Base-by-base conservation (phyloP, 2,329 filamentous ascomycete species). In the Domatiomyces globalis region DNA sequence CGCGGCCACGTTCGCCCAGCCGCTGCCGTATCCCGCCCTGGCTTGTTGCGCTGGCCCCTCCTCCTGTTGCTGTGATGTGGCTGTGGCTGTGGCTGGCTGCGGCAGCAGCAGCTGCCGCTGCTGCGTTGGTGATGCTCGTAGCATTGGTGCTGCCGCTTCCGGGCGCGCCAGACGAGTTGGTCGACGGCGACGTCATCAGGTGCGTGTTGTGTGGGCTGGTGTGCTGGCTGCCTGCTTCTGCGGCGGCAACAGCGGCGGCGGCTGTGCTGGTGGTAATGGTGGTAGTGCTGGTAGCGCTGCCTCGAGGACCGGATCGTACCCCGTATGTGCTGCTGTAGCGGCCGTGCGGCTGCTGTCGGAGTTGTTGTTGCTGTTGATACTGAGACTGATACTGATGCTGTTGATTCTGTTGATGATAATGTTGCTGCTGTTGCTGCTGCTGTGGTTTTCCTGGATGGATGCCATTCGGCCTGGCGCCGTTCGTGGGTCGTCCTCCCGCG, bases 1-100 rank as follows among this genome's bases (percentile, higher is more conserved):
- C 83, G 29, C 72, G 69, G 5, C 74, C 71, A 10, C 69, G 64
- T 53, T 74, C 71, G 10, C 62, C 71, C 33, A 61, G 64, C 49
- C 49, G 56, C 54, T 54, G 54, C 50, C 54, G 56, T 45, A 56
- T 54, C 22, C 44, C 55, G 43, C 51, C 55, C 58, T 27, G 54
- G 51, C 49, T 62, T 60, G 12, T 39, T 2, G 4, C 39, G 49
- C 52, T 42, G 33, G 33, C 33, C 15, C 8, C 29, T 12, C 2
- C 29, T 33, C 2, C 4, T 33, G 8, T 5, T 9, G 29, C 50
- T 56, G 25, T 49, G 44, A 12, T 10, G 33, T 39, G 33, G 33
- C 10, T 39, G 33, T 39, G 9, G 33, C 10, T 12, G 29, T 15
- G 9, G 33, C 33, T 39, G 5, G 46, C 51, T 17, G 36, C 33